These are phyloP conservation scores for Globisporangium yorkense DNA, from an alignment of 352 stramenopile genomes.

Conservation along the genomic window DNA sequence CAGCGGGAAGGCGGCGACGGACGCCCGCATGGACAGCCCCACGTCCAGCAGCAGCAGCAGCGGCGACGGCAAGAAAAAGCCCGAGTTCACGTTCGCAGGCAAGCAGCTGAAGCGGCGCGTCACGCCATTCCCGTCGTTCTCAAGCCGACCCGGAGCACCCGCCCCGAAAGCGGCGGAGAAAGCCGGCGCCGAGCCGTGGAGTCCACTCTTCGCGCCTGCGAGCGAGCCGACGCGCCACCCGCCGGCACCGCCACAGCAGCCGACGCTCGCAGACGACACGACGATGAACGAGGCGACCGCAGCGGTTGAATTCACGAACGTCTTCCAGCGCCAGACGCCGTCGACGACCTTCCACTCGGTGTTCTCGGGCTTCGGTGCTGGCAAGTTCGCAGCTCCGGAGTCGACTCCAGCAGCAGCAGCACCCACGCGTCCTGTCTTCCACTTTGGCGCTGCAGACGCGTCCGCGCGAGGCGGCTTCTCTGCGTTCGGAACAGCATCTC, in stretches of 20 bases:
- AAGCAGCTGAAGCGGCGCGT: slow-evolving; percentile 8
- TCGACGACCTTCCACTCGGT: not conserved
- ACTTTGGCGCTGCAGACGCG: not conserved
- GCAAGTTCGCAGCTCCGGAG: not conserved
- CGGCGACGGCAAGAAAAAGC: not conserved
- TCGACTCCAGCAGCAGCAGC: not conserved
- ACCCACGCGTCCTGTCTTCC: slow-evolving; percentile 2
- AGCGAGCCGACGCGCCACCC: not conserved
- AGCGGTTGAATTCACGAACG: slow-evolving; percentile 6
- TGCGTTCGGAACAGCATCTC: slow-evolving; percentile 1
- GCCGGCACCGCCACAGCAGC: not conserved
- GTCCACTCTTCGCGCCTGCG: not conserved
- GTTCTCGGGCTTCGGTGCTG: not conserved
- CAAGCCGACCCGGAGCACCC: not conserved
- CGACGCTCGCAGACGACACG: slow-evolving; percentile 1
- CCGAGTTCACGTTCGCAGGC: not conserved
- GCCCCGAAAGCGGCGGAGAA: not conserved
- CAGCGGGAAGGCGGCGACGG: too few relatives aligned
- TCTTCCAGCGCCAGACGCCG: slow-evolving; percentile 1
- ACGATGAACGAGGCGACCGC: slow-evolving; percentile 5
- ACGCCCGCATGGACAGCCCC: not conserved
- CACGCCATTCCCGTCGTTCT: slow-evolving; percentile 5
- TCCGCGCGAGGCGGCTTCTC: not conserved
- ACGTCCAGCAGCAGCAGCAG: not conserved
- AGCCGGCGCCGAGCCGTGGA: not conserved